These are phyloP conservation scores for Penicillium atrosanguineum DNA, from an alignment of 495 filamentous ascomycete genomes.

Conservation along the genomic window DNA sequence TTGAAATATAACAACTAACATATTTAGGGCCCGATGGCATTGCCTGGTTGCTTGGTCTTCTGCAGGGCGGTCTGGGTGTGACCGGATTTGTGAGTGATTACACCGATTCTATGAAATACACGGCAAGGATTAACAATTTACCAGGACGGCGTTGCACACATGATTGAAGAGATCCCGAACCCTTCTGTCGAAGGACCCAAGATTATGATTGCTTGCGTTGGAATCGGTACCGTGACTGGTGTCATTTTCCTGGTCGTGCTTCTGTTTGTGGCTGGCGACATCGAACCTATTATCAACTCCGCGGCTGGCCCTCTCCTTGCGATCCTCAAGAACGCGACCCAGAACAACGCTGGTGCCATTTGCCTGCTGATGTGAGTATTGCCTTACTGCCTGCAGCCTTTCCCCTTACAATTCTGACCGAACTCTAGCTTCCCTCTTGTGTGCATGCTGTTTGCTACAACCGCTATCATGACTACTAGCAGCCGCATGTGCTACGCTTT, in stretches of 20 bases:
- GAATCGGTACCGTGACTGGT: slow-evolving; percentile 66
- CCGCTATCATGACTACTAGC: slow-evolving; percentile 71
- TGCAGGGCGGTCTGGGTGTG: slow-evolving; percentile 61
- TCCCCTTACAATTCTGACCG: slow-evolving; percentile 6
- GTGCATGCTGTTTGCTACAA: slow-evolving; percentile 70
- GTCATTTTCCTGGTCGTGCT: slow-evolving; percentile 65
- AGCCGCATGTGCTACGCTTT: slow-evolving; percentile 79
- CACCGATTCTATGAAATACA: background rate
- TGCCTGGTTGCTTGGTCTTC: slow-evolving; percentile 61
- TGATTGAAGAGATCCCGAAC: slow-evolving; percentile 68
- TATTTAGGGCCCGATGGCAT: slow-evolving; percentile 57
- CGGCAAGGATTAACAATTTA: slow-evolving; percentile 9
- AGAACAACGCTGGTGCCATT: slow-evolving; percentile 61
- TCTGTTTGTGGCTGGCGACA: slow-evolving; percentile 60
- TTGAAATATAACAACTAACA: background rate
- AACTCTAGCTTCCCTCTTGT: slow-evolving; percentile 60
- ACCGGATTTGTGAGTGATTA: slow-evolving; percentile 52
- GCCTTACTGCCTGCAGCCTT: background rate
- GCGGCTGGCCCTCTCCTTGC: slow-evolving; percentile 63
- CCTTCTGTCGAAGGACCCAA: slow-evolving; percentile 63
- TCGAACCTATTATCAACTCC: slow-evolving; percentile 59
- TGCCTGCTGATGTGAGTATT: slow-evolving; percentile 61
- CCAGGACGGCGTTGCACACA: slow-evolving; percentile 54
- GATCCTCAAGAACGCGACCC: slow-evolving; percentile 69
- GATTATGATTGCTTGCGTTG: slow-evolving; percentile 71